These are phyloP conservation scores for Apiospora aurea DNA, from an alignment of 2,329 filamentous ascomycete genomes.

Conservation along the genomic window DNA sequence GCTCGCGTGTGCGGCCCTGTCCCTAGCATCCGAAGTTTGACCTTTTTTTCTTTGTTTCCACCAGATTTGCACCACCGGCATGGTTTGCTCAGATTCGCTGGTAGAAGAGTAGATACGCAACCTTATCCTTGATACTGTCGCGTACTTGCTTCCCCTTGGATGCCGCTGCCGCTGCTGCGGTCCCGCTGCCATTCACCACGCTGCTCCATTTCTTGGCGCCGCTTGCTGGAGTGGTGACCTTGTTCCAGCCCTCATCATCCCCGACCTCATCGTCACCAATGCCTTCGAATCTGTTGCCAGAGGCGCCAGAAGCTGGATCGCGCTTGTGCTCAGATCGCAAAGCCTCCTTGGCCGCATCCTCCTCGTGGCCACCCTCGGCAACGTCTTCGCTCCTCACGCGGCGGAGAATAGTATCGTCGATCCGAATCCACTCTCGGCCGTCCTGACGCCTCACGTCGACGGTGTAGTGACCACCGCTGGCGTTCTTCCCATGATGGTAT, in stretches of 20 bases:
- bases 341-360: slow-evolving; percentile 69
- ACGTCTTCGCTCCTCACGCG: slow-evolving; percentile 89
- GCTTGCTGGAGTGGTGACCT: slow-evolving; percentile 70
- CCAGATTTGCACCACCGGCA: background rate
- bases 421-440: slow-evolving; percentile 91
- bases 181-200: slow-evolving; percentile 70
- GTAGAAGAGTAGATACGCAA: slow-evolving; percentile 96
- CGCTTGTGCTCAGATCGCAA: slow-evolving; percentile 73
- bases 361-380: slow-evolving; percentile 82
- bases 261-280: slow-evolving; percentile 71
- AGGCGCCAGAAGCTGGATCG: slow-evolving; percentile 47
- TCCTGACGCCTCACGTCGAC: slow-evolving; percentile 97
- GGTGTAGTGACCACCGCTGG: slow-evolving; percentile 95
- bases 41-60: slow-evolving; percentile 4
- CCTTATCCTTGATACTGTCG: slow-evolving; percentile 84
- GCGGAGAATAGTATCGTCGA: slow-evolving; percentile 91
- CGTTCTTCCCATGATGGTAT: slow-evolving; percentile 97
- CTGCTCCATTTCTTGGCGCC: slow-evolving; percentile 81
- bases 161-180: slow-evolving; percentile 51
- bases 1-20: background rate
- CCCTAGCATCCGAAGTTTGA: slow-evolving; percentile 10
- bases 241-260: slow-evolving; percentile 81
- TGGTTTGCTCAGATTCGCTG: slow-evolving; percentile 66
- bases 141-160: slow-evolving; percentile 62
- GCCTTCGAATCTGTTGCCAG: slow-evolving; percentile 77